Evolutionary conservation across 2,329 filamentous ascomycete species (phyloP), one percentile per base, ranked within the genome.

Genomic region (Pseudocercospora cruenta): DNA sequence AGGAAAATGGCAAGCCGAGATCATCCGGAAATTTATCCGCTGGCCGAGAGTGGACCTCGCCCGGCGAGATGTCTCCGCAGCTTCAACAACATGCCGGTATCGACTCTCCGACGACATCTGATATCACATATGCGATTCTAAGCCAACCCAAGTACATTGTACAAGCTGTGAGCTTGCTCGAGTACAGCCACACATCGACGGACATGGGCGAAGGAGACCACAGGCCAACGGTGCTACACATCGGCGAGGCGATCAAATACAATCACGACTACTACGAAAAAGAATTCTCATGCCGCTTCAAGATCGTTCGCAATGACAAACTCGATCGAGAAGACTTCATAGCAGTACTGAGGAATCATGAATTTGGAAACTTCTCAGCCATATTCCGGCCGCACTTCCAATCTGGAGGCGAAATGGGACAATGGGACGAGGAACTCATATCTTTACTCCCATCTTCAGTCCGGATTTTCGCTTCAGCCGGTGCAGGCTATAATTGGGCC

Each of bases 401-500:
- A 64, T 87, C 86, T 0, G 87, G 87, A 0, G 85, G 85, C 2
- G 87, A 89, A 70, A 89, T 89, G 86, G 87, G 86, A 0, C 82
- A 83, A 47, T 88, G 86, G 86, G 85, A 90, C 70, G 71, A 76
- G 6, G 87, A 89, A 68, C 72, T 89, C 22, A 84, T 89, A 54
- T 77, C 80, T 0, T 71, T 86, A 7, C 72, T 89, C 3, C 87
- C 87, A 0, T 58, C 73, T 0, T 84, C 82, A 0, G 82, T 85
- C 63, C 83, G 80, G 67, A 82, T 89, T 9, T 88, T 84, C 75
- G 85, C 86, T 9, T 84, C 82, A n/a, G 87, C 87, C 1, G 86
- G 87, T 2, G 86, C 87, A 16, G 86, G 87, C 2, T 89, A 86
- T 74, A 86, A 89, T 74, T 88, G 86, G 86, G 86, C 84, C 5